phyloP scores from a whole-genome alignment of 495 filamentous ascomycete species.

The Gamarada debralockiae region DNA sequence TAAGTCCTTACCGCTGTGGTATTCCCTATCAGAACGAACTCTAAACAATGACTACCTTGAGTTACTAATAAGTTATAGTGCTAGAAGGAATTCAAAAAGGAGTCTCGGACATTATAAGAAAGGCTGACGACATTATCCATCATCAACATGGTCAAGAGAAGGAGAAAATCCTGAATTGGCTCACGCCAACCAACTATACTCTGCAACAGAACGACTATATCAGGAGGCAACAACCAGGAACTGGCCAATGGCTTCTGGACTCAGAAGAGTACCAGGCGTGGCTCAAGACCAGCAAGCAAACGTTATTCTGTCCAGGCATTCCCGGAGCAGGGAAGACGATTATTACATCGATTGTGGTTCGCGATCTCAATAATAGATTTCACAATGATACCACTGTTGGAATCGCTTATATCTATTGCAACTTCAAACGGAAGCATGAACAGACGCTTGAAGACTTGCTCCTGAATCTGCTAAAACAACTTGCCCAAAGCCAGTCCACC shows the following conservation, averaged over 20 bases:
- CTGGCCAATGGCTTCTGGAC: constrained; percentile 36
- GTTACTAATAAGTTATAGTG: no score
- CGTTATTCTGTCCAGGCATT: no score
- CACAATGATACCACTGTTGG: constrained; percentile 2
- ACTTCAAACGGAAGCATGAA: not conserved
- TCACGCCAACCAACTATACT: constrained; percentile 23
- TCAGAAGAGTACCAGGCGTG: constrained; percentile 31
- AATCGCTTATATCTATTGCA: no score
- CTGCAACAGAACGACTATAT: constrained; percentile 34
- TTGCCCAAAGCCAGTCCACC: constrained; percentile 13
- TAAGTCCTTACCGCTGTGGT: no score
- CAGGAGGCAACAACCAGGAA: constrained; percentile 29
- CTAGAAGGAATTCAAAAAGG: no score
- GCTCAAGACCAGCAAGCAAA: constrained; percentile 22
- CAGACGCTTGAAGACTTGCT: constrained; percentile 22
- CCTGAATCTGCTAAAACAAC: constrained; percentile 33
- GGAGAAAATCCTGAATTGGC: constrained; percentile 25
- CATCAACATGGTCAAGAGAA: not conserved
- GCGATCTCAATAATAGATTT: not conserved
- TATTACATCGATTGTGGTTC: not conserved
- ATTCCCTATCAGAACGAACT: no score
- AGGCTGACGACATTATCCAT: no score
- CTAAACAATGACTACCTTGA: no score
- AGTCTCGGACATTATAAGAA: no score
- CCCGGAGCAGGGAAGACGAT: constrained; percentile 30